These are phyloP conservation scores for Lepidium didymum DNA, from an alignment of 345 rosid species.

Conservation along the genomic window DNA sequence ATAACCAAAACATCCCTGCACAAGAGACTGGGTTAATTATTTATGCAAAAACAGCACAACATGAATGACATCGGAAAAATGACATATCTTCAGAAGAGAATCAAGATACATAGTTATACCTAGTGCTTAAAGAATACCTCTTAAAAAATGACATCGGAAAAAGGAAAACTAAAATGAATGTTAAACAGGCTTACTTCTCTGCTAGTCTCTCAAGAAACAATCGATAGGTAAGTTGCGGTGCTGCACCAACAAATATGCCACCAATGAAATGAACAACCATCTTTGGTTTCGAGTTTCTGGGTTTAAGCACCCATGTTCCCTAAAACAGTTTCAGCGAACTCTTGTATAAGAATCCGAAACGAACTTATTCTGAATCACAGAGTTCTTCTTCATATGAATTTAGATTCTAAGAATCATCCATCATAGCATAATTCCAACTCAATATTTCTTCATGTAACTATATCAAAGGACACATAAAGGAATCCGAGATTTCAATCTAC, in stretches of 20 bases:
- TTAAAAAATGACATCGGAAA: no score
- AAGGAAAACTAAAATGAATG: no score
- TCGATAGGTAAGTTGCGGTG: conserved; percentile 94
- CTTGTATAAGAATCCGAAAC: not conserved
- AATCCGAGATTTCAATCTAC: not conserved
- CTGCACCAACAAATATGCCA: conserved; percentile 98
- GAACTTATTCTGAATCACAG: not conserved
- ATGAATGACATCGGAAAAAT: no score
- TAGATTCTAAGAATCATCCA: not conserved
- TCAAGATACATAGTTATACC: no score
- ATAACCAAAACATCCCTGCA: conserved; percentile 88
- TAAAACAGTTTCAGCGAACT: conserved; percentile 15
- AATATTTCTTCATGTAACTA: no score
- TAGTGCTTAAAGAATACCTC: no score
- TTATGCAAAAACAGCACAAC: not conserved
- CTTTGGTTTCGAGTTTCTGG: conserved; percentile 52
- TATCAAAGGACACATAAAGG: not conserved
- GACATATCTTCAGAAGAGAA: no score
- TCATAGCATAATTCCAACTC: not conserved
- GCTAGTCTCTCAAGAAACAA: conserved; percentile 90
- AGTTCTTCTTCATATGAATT: not conserved
- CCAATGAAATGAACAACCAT: conserved; percentile 87
- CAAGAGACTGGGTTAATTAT: conserved; percentile 11
- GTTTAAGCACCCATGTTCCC: conserved; percentile 98
- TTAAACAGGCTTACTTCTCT: conserved; percentile 51